Evolutionary conservation across 345 rosid species (phyloP).

Genomic region (Salix udensis): DNA sequence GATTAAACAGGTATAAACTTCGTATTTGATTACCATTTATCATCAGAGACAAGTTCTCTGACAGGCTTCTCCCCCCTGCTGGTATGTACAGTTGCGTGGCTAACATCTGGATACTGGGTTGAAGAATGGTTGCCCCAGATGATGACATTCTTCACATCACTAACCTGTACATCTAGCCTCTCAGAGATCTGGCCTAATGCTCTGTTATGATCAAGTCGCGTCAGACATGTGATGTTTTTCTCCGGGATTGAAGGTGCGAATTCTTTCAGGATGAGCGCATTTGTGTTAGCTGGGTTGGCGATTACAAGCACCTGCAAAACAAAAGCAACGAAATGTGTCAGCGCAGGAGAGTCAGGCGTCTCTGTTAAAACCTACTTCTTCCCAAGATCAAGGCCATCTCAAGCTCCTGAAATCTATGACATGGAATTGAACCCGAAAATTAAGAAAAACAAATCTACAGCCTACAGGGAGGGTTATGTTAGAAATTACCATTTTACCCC

Average conservation of each 20-base stretch:
- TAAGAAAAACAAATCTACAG: background rate
- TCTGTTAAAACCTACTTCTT: background rate
- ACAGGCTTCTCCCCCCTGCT: constrained; percentile 40
- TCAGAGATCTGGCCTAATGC: constrained; percentile 70
- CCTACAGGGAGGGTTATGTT: too few species aligned
- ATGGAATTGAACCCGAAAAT: background rate
- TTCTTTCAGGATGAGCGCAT: constrained; percentile 72
- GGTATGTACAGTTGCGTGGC: constrained; percentile 51
- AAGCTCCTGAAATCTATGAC: background rate
- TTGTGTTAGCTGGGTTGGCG: constrained; percentile 89
- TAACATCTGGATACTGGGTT: constrained; percentile 83
- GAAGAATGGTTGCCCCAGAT: constrained; percentile 96
- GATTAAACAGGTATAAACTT: too few species aligned
- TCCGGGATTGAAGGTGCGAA: constrained; percentile 79
- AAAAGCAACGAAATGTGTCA: constrained; percentile 1
- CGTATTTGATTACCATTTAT: constrained; percentile 41
- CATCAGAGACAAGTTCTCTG: constrained; percentile 47
- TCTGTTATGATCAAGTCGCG: constrained; percentile 82
- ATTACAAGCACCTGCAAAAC: constrained; percentile 54
- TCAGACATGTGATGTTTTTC: constrained; percentile 78
- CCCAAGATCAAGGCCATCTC: background rate
- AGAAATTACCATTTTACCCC: too few species aligned
- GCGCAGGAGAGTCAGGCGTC: background rate
- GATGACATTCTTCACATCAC: constrained; percentile 62
- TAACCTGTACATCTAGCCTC: constrained; percentile 47